Conservation (phyloP, 257 asterid species). For the Solanum megistacrolobum region DNA sequence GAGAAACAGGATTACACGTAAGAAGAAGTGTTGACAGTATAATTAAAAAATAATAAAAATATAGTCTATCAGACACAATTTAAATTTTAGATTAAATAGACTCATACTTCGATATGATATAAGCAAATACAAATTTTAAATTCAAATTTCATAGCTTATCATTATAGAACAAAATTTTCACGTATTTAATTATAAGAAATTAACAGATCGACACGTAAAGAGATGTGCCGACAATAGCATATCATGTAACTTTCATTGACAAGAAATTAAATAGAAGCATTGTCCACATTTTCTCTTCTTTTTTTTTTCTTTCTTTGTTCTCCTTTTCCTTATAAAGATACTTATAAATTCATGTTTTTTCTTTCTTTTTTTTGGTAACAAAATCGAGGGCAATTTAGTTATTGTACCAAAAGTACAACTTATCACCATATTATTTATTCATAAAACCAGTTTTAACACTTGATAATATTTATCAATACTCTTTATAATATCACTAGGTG, state of each 20-base stretch:
- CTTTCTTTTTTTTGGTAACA: background rate
- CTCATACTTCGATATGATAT: background rate
- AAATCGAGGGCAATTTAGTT: background rate
- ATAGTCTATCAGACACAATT: rapidly evolving
- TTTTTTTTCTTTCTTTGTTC: background rate
- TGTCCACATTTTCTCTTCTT: background rate
- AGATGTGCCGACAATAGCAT: background rate
- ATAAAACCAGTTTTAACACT: background rate
- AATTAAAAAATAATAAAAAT: background rate
- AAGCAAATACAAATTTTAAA: background rate
- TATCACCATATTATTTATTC: background rate
- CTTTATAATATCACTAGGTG: background rate
- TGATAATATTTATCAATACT: too few relatives aligned
- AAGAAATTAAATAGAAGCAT: background rate
- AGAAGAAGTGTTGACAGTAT: background rate
- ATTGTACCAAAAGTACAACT: background rate
- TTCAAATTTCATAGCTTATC: background rate
- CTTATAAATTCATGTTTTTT: background rate
- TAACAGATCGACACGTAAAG: too few relatives aligned
- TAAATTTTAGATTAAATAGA: background rate
- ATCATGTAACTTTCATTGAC: background rate
- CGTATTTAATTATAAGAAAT: too few relatives aligned
- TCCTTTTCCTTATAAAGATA: background rate
- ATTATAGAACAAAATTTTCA: background rate
- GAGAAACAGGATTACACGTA: too few relatives aligned